A percentile compares a stretch with the other conserved stretches of the same genome.
Conservation (phyloP, 306 rosid species). For the Rosa chinensis region DNA sequence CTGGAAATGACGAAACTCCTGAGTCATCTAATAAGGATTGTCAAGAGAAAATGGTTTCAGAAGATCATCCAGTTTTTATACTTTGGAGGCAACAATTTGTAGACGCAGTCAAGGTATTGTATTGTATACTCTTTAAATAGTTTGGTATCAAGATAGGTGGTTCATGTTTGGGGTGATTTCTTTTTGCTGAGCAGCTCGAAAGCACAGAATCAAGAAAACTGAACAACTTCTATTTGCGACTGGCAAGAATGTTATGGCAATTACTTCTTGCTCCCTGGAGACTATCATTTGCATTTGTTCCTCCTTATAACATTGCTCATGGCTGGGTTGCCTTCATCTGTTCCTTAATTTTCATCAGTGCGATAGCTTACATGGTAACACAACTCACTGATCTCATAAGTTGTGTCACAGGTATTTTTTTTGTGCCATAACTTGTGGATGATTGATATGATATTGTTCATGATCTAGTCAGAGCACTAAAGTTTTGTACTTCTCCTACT, state of each 20-base stretch:
- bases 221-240: conserved; percentile 39
- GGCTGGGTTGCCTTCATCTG: conserved; percentile 92
- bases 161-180: neutral
- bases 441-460: neutral
- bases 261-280: conserved; percentile 78
- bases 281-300: conserved; percentile 79
- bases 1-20: conserved; percentile 38
- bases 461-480: conserved; percentile 10
- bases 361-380: conserved; percentile 81
- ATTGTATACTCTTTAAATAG: conserved; percentile 1
- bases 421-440: conserved; percentile 12
- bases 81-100: conserved; percentile 81
- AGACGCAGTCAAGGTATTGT: conserved; percentile 64
- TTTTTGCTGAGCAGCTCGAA: conserved; percentile 58
- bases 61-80: conserved; percentile 40
- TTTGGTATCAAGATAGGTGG: neutral
- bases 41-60: conserved; percentile 29
- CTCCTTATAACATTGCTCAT: conserved; percentile 83
- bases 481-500: neutral
- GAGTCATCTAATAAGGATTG: conserved; percentile 35
- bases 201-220: conserved; percentile 49
- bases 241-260: conserved; percentile 61
- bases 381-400: conserved; percentile 85
- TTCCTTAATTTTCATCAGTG: conserved; percentile 85
- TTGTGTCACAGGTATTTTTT: conserved; percentile 82